Evolutionary conservation across 2,329 filamentous ascomycete genomes (phyloP), one percentile per base, ranked within the genome.

Genomic region (Fusarium penzigii): DNA sequence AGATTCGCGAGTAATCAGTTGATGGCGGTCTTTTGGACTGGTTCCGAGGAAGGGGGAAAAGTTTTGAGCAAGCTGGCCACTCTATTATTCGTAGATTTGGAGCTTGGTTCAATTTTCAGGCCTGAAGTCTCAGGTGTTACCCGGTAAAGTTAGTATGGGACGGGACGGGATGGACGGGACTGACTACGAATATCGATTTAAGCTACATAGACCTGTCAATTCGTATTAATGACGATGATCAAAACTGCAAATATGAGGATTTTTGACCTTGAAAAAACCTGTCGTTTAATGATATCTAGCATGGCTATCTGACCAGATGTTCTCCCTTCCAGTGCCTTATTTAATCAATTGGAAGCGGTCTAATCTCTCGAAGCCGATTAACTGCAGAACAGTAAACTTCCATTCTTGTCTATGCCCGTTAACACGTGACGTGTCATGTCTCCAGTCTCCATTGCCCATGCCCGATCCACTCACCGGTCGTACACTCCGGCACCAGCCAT

Each of bases 71-170:
- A 56, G 56, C 52, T 55, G 51, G 49, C 47, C 32, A 36, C 48
- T 47, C 44, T 51, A 45, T 53, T 53, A 55, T 51, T 55, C 57
- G 42, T 58, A 54, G 58, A 48, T 44, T 43, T 42, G 48, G 49
- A 49, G 41, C 46, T 46, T 41, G 38, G 25, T 50, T 48, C 46
- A 51, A 42, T 49, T 51, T 67, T 63, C 56, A 52, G 57, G 69
- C 68, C 69, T 70, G 66, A 71, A 65, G 63, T 69, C 61, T 71
- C 64, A 70, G 67, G 69, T 68, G 64, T 51, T 54, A 62, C 39
- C 39, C 16, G 20, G 42, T 45, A 34, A 38, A 38, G 20, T 25
- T 25, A 25, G 20, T 4, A 25, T 25, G 20, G 20, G 20, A 25
- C 20, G 20, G 20, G 20, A 25, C 20, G 20, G 20, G 20, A 25